Conservation (phyloP, 2,329 filamentous ascomycete species). For the Penicillium sp. region DNA sequence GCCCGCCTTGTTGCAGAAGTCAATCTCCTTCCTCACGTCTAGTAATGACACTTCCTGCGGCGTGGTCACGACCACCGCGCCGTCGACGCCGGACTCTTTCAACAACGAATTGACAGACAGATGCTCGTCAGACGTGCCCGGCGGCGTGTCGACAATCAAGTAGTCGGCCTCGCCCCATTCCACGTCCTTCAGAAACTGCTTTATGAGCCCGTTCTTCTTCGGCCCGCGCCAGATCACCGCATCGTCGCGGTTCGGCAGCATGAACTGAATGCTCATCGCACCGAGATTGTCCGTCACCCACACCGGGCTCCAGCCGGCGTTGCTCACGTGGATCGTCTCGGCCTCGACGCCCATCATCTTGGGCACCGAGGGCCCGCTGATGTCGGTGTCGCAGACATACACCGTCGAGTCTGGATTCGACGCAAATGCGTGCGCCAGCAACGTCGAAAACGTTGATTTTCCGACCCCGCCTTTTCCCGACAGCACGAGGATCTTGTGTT, state of each 20-base stretch:
- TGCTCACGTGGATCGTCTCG: conserved; percentile 89
- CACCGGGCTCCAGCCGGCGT: conserved; percentile 86
- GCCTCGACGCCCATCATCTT: conserved; percentile 98
- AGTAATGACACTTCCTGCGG: conserved; percentile 90
- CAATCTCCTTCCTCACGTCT: conserved; percentile 94
- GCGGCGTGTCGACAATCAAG: conserved; percentile 89
- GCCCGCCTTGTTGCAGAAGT: conserved; percentile 93
- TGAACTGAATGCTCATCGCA: conserved; percentile 98
- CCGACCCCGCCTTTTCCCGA: conserved; percentile 96
- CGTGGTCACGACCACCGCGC: conserved; percentile 88
- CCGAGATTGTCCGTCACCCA: conserved; percentile 93
- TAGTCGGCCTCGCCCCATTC: conserved; percentile 97
- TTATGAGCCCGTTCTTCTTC: conserved; percentile 98
- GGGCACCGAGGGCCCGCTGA: conserved; percentile 91
- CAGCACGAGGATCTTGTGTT: conserved; percentile 88
- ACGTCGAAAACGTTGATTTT: conserved; percentile 87
- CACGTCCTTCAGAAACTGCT: conserved; percentile 96
- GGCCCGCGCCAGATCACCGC: conserved; percentile 96
- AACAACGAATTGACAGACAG: conserved; percentile 88
- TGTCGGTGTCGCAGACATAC: conserved; percentile 97
- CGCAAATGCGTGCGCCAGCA: conserved; percentile 86
- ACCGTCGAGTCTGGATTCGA: conserved; percentile 73
- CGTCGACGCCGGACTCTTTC: conserved; percentile 86
- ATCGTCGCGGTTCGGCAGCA: conserved; percentile 89
- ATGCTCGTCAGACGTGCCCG: conserved; percentile 93